Evolutionary conservation across 768 basidiomycete species (phyloP).

Genomic region (Naganishia vaughanmartiniae): DNA sequence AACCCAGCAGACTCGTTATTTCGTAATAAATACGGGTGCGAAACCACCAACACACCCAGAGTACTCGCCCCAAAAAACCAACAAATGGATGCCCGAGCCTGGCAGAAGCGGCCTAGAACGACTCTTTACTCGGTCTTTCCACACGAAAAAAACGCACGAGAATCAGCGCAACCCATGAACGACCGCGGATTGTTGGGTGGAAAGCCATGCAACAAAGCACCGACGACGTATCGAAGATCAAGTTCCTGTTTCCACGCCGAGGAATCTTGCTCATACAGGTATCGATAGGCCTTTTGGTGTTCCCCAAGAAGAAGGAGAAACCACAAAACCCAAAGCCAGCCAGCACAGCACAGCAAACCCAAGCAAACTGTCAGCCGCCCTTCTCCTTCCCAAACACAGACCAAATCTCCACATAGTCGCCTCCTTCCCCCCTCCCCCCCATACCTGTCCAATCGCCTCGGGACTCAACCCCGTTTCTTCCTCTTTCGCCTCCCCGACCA

Average conservation of each 20-base stretch:
- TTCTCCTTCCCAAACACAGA: too few relatives aligned
- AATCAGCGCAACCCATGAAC: background rate
- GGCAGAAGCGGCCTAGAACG: background rate
- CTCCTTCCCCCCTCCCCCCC: too few relatives aligned
- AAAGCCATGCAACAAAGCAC: background rate
- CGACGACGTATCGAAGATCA: conserved; percentile 38
- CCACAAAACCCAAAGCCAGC: too few relatives aligned
- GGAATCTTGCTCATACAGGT: conserved; percentile 39
- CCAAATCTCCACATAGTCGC: too few relatives aligned
- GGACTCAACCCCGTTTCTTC: conserved; percentile 39
- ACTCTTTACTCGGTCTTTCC: background rate
- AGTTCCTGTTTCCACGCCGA: conserved; percentile 48
- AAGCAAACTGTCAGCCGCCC: too few relatives aligned
- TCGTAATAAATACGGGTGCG: too few relatives aligned
- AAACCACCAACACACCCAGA: too few relatives aligned
- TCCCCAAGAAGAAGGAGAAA: background rate
- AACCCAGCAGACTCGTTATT: too few relatives aligned
- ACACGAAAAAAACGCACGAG: background rate
- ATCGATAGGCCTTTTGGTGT: conserved; percentile 36
- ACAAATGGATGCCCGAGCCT: too few relatives aligned
- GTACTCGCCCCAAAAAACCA: too few relatives aligned
- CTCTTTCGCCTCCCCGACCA: conserved; percentile 36
- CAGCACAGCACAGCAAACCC: too few relatives aligned
- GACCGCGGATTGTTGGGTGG: background rate
- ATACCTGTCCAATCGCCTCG: conserved; percentile 37